phyloP scores from a whole-genome alignment of 2,329 filamentous ascomycete species.

The Purpureocillium takamizusanense region DNA sequence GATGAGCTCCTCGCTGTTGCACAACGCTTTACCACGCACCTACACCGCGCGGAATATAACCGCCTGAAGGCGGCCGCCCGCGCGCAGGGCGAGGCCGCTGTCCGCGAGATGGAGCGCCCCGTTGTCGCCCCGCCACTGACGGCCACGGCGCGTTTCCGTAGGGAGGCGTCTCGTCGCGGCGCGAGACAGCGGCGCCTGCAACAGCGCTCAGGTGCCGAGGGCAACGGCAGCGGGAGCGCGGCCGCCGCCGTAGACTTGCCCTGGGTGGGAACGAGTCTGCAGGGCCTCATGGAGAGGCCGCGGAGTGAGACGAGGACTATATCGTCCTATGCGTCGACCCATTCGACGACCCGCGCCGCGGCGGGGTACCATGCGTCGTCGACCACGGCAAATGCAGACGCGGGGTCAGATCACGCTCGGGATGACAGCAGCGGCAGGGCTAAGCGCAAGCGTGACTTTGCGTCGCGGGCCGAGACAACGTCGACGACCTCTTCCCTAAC shows the following conservation, averaged over 20 bases:
- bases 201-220: too few species aligned
- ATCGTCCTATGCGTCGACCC: neutral
- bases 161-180: conserved; percentile 10
- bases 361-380: neutral
- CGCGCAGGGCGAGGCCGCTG: conserved; percentile 42
- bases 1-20: conserved; percentile 66
- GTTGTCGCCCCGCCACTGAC: conserved; percentile 30
- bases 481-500: too few species aligned
- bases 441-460: too few species aligned
- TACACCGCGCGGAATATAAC: conserved; percentile 70
- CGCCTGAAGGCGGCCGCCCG: conserved; percentile 52
- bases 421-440: too few species aligned
- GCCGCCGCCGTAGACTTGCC: conserved; percentile 8
- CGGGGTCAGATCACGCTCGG: too few species aligned
- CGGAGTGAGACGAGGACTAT: conserved; percentile 20
- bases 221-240: neutral
- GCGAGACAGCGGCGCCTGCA: conserved; percentile 16
- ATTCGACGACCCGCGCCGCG: conserved; percentile 1
- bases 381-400: too few species aligned
- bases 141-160: conserved; percentile 12
- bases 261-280: conserved; percentile 23
- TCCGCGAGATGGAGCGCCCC: conserved; percentile 41
- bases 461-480: too few species aligned
- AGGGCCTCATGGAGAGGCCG: conserved; percentile 34
- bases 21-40: conserved; percentile 60